Evolutionary conservation across 2,329 filamentous ascomycete genomes (phyloP).

Genomic region (Didymella glomerata): DNA sequence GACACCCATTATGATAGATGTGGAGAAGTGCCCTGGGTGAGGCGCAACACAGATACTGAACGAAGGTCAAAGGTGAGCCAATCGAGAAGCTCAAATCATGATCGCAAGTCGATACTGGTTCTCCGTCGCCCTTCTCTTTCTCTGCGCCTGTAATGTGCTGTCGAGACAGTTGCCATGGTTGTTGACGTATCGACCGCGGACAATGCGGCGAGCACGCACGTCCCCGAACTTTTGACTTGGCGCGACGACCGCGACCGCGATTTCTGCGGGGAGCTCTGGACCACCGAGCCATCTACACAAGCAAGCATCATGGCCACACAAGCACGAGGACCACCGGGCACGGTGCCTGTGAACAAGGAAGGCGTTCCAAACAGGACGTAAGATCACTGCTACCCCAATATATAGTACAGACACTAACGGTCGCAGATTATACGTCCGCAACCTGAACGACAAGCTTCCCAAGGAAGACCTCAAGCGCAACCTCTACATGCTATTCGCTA

Average conservation of each 20-base stretch:
- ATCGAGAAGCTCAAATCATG: not conserved
- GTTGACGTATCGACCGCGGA: slow-evolving; percentile 11
- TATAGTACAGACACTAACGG: not conserved
- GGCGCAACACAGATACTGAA: slow-evolving; percentile 8
- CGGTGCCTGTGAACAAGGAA: slow-evolving; percentile 30
- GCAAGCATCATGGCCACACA: slow-evolving; percentile 37
- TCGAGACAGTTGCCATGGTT: slow-evolving; percentile 7
- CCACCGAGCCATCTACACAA: slow-evolving; percentile 17
- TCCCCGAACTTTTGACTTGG: slow-evolving; percentile 29
- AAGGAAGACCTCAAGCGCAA: slow-evolving; percentile 87
- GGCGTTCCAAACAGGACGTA: slow-evolving; percentile 47
- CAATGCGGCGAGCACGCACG: slow-evolving; percentile 31
- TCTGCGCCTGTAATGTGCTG: not conserved
- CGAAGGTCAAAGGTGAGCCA: not conserved
- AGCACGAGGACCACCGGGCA: slow-evolving; percentile 36
- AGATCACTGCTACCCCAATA: slow-evolving; percentile 12
- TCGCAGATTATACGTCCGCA: slow-evolving; percentile 82
- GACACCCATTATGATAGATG: slow-evolving; percentile 31
- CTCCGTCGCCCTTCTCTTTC: slow-evolving; percentile 13
- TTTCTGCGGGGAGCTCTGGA: slow-evolving; percentile 41
- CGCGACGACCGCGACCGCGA: slow-evolving; percentile 25
- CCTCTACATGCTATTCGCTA: slow-evolving; percentile 92
- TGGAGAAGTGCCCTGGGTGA: slow-evolving; percentile 1
- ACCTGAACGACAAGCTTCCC: slow-evolving; percentile 87
- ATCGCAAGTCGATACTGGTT: not conserved